phyloP scores from a whole-genome alignment of 192 early-diverging fungal species.

The Gryganskiella cystojenkinii region DNA sequence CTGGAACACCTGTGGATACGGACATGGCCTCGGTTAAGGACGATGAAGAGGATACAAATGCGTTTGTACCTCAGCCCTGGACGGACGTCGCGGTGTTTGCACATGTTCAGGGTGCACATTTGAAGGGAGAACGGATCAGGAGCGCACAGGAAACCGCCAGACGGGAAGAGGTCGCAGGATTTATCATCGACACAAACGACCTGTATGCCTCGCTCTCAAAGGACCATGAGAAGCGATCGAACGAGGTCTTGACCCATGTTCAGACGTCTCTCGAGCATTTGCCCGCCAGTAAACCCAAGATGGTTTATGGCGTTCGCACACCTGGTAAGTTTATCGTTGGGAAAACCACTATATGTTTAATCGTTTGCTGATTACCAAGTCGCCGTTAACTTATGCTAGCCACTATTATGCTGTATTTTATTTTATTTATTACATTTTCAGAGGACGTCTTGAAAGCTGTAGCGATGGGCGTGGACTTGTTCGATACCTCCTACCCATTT shows the following conservation, averaged over 20 bases:
- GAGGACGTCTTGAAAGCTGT: constrained; percentile 62
- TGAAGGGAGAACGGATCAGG: constrained; percentile 55
- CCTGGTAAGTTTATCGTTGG: no score
- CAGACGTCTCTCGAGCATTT: constrained; percentile 57
- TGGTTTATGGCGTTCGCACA: constrained; percentile 59
- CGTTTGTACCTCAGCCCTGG: constrained; percentile 27
- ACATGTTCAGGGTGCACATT: constrained; percentile 53
- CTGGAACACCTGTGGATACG: background rate
- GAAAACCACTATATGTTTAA: no score
- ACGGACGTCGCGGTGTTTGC: constrained; percentile 56
- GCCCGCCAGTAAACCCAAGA: constrained; percentile 61
- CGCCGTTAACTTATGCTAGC: background rate
- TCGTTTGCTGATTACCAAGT: no score
- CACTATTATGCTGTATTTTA: background rate
- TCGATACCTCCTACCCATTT: constrained; percentile 75
- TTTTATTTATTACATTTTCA: constrained; percentile 7
- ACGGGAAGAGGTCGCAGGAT: constrained; percentile 50
- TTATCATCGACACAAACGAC: constrained; percentile 14
- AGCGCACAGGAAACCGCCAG: constrained; percentile 56
- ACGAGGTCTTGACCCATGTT: constrained; percentile 44
- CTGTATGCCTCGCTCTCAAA: constrained; percentile 4
- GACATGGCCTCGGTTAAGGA: background rate
- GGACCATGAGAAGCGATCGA: constrained; percentile 6
- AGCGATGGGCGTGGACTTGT: constrained; percentile 71
- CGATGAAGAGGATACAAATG: background rate